A percentile compares a stretch with the other conserved stretches of the same genome.
Evolutionary conservation across 192 early-diverging fungal genomes (phyloP).

Genomic region (Pilaira anomala): DNA sequence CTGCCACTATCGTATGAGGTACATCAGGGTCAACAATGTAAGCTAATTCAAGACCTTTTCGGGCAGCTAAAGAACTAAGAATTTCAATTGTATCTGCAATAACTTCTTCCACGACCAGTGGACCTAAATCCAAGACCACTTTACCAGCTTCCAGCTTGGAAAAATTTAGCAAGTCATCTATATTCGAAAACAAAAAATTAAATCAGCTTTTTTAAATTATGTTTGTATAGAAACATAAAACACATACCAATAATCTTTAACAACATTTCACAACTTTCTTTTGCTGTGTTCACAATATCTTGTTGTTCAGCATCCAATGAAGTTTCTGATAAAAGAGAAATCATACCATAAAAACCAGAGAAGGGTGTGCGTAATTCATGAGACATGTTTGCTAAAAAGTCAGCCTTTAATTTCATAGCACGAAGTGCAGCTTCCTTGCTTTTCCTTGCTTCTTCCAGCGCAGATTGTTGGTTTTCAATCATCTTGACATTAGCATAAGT

Average conservation of each 20-base stretch:
- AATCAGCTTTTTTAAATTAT: background rate
- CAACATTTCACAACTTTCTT: slow-evolving; percentile 48
- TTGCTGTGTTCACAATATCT: slow-evolving; percentile 48
- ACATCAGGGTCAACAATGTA: slow-evolving; percentile 53
- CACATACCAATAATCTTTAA: slow-evolving; percentile 46
- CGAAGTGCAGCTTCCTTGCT: slow-evolving; percentile 33
- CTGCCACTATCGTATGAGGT: slow-evolving; percentile 51
- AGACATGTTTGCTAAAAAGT: slow-evolving; percentile 75
- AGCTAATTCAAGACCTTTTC: slow-evolving; percentile 50
- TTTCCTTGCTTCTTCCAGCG: slow-evolving; percentile 29
- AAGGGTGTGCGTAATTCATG: slow-evolving; percentile 76
- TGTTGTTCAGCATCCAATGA: slow-evolving; percentile 45
- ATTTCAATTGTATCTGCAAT: slow-evolving; percentile 60
- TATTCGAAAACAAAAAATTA: slow-evolving; percentile 18
- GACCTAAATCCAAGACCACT: slow-evolving; percentile 47
- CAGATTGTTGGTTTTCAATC: slow-evolving; percentile 35
- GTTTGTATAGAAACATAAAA: background rate
- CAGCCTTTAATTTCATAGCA: slow-evolving; percentile 46
- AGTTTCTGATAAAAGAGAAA: slow-evolving; percentile 48
- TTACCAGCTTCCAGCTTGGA: slow-evolving; percentile 61
- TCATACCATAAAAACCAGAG: slow-evolving; percentile 54
- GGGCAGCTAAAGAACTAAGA: slow-evolving; percentile 47
- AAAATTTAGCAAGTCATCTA: slow-evolving; percentile 53
- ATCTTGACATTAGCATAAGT: slow-evolving; percentile 32
- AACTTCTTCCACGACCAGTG: slow-evolving; percentile 49